phyloP scores from a whole-genome alignment of 768 basidiomycete species.

The Kwoniella heveanensis region DNA sequence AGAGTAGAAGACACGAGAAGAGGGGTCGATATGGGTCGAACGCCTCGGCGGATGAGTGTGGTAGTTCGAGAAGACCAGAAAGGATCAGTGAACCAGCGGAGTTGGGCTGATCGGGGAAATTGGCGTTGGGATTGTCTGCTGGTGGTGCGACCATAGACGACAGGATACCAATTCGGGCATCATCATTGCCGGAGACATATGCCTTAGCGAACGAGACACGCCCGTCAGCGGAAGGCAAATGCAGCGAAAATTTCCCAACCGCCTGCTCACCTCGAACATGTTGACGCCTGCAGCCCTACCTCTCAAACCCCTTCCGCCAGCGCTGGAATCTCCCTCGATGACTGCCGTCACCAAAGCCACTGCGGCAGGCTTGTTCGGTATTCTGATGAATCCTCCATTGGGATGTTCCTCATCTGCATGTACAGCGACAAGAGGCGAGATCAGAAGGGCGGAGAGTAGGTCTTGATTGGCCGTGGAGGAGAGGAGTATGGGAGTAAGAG shows the following conservation, averaged over 20 bases:
- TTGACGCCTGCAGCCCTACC: constrained; percentile 70
- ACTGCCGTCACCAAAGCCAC: constrained; percentile 79
- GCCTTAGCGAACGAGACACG: constrained; percentile 24
- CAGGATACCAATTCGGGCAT: constrained; percentile 56
- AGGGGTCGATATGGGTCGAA: constrained; percentile 56
- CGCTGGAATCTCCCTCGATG: constrained; percentile 84
- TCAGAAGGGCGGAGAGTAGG: constrained; percentile 76
- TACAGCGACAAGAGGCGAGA: constrained; percentile 64
- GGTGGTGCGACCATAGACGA: constrained; percentile 49
- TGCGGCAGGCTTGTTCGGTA: constrained; percentile 77
- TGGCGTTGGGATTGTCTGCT: constrained; percentile 24
- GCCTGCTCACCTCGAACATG: constrained; percentile 78
- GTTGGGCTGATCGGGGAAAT: constrained; percentile 34
- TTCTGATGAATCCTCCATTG: constrained; percentile 61
- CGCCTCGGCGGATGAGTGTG: constrained; percentile 18
- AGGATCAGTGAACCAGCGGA: constrained; percentile 57
- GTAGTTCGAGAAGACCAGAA: constrained; percentile 56
- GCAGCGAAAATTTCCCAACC: too few relatives aligned
- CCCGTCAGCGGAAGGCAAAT: constrained; percentile 18
- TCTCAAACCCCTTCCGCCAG: constrained; percentile 70
- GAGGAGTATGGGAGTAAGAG: constrained; percentile 68
- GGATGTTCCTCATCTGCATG: constrained; percentile 71
- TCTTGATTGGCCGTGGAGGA: constrained; percentile 66
- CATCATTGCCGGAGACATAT: constrained; percentile 57
- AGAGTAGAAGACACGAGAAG: constrained; percentile 55